These are phyloP conservation scores for Phialophora verrucosa DNA, from an alignment of 2,329 filamentous ascomycete genomes.

Conservation along the genomic window DNA sequence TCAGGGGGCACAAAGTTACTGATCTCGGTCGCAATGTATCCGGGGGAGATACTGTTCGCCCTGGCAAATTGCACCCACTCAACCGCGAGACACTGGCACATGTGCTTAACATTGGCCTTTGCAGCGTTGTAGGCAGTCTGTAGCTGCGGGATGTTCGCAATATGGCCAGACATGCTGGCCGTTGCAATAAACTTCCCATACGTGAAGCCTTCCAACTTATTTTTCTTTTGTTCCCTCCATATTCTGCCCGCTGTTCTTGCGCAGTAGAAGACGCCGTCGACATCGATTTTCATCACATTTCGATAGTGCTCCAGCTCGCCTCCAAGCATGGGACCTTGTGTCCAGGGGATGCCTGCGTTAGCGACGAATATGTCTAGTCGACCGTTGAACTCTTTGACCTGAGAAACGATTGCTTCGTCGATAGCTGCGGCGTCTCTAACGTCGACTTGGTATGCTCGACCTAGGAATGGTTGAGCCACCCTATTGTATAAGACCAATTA, in stretches of 20 bases:
- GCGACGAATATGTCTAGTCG: conserved; percentile 79
- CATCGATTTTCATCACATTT: conserved; percentile 71
- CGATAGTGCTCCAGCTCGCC: conserved; percentile 67
- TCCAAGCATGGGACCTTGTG: conserved; percentile 69
- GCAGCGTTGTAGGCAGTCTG: conserved; percentile 75
- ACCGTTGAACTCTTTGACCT: conserved; percentile 69
- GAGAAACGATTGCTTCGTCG: conserved; percentile 43
- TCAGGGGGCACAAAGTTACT: conserved; percentile 68
- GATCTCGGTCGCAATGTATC: conserved; percentile 71
- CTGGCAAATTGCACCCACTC: conserved; percentile 73
- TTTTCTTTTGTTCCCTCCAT: conserved; percentile 72
- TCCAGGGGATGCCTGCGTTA: conserved; percentile 78
- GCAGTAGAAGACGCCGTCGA: conserved; percentile 80
- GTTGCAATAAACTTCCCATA: conserved; percentile 78
- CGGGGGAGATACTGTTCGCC: conserved; percentile 70
- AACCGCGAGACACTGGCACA: conserved; percentile 68
- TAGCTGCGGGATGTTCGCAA: conserved; percentile 77
- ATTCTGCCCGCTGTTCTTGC: conserved; percentile 71
- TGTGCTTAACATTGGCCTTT: conserved; percentile 70
- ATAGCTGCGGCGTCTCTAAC: conserved; percentile 1
- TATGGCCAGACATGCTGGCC: conserved; percentile 77
- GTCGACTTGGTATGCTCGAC: conserved; percentile 14
- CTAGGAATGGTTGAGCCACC: not conserved
- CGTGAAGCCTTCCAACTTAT: conserved; percentile 65
- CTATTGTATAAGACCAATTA: not conserved